A percentile compares a stretch with the other conserved stretches of the same genome.
Conservation (phyloP, 2,329 filamentous ascomycete genomes). For the Zymoseptoria crescenta region DNA sequence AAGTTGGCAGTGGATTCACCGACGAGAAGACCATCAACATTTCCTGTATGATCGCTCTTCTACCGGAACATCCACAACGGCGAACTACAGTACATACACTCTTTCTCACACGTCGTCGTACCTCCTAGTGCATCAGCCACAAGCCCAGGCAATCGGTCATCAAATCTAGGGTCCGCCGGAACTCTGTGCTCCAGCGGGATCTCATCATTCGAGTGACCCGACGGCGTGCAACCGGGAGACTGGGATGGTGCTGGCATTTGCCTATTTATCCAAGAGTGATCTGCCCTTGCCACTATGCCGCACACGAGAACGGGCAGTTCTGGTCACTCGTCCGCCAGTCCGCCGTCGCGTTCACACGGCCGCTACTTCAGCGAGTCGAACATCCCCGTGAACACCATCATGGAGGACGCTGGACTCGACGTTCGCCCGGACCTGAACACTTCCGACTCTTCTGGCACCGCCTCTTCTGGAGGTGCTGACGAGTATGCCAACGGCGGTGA, state of each 20-base stretch:
- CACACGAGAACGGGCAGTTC: not conserved
- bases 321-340: not conserved
- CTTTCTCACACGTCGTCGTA: not conserved
- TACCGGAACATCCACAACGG: too few relatives aligned
- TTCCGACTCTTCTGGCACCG: constrained; percentile 26
- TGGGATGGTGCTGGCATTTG: not conserved
- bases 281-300: not conserved
- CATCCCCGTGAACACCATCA: constrained; percentile 21
- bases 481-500: constrained; percentile 16
- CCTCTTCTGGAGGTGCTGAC: constrained; percentile 20
- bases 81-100: not conserved
- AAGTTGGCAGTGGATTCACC: not conserved
- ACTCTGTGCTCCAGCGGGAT: not conserved
- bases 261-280: not conserved
- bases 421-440: constrained; percentile 25
- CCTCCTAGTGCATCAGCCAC: not conserved
- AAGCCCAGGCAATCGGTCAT: too few relatives aligned
- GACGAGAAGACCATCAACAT: too few relatives aligned
- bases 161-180: not conserved
- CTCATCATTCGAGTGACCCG: not conserved
- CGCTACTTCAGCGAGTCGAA: constrained; percentile 17
- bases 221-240: constrained; percentile 3
- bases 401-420: constrained; percentile 26
- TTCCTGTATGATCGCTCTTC: too few relatives aligned
- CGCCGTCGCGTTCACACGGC: constrained; percentile 9